phyloP scores from a whole-genome alignment of 768 basidiomycete genomes.

The Leccinum variicolor region DNA sequence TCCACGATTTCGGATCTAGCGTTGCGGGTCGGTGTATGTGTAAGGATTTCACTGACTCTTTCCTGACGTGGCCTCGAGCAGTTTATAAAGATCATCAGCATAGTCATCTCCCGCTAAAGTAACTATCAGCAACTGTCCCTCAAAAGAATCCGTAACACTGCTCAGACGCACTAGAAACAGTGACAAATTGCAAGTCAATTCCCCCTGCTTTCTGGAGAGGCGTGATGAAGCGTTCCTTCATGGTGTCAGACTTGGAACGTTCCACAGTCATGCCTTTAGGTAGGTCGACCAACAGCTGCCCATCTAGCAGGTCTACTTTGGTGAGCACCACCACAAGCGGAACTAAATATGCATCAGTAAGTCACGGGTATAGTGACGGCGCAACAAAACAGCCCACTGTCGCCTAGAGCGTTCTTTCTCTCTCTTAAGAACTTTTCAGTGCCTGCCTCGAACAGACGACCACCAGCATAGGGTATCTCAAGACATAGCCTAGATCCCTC shows the following conservation, averaged over 20 bases:
- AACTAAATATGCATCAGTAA: not conserved
- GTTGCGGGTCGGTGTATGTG: too few relatives aligned
- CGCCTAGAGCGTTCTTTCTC: slow-evolving; percentile 4
- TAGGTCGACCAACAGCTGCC: slow-evolving; percentile 1
- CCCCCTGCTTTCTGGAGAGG: slow-evolving; percentile 1
- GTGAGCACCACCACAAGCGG: slow-evolving; percentile 15
- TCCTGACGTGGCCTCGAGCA: slow-evolving; percentile 2
- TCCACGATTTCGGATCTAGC: not conserved
- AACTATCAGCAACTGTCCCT: not conserved
- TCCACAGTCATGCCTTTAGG: not conserved
- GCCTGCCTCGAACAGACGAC: slow-evolving; percentile 13
- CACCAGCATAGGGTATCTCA: slow-evolving; percentile 12
- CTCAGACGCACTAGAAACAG: slow-evolving; percentile 9
- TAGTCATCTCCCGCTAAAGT: slow-evolving; percentile 5
- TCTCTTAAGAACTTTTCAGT: slow-evolving; percentile 7
- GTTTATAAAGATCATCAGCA: not conserved
- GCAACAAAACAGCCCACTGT: not conserved
- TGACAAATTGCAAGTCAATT: not conserved
- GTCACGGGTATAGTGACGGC: slow-evolving; percentile 2
- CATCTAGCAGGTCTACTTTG: slow-evolving; percentile 10
- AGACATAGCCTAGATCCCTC: slow-evolving; percentile 11
- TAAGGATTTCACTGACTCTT: not conserved
- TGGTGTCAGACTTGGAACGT: not conserved
- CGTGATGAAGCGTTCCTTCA: not conserved
- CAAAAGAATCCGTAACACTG: not conserved